A percentile compares a stretch with the other conserved stretches of the same genome.
Conservation (phyloP, 305 asterid genomes). For the Fraxinus sp. region DNA sequence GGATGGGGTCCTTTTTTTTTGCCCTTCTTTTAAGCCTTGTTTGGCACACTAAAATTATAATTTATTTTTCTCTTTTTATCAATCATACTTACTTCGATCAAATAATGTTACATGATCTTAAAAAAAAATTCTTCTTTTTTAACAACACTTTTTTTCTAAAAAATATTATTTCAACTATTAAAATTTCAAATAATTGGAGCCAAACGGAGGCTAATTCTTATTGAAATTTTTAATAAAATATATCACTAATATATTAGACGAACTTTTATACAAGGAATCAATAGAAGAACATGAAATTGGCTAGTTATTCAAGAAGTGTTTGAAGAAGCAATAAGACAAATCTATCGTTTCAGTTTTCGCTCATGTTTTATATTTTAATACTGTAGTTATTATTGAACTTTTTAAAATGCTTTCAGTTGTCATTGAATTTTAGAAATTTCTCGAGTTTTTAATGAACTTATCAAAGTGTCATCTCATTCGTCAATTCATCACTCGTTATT, state of each 20-base stretch:
- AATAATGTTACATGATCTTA: too few species aligned
- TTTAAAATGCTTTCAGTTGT: too few species aligned
- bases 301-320: neutral
- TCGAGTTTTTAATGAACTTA: neutral
- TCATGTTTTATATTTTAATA: neutral
- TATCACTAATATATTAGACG: neutral
- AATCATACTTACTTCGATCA: too few species aligned
- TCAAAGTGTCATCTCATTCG: neutral
- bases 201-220: too few species aligned
- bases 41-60: too few species aligned
- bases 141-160: too few species aligned
- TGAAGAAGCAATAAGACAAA: neutral
- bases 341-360: neutral
- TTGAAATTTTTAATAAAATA: neutral
- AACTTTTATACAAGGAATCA: neutral
- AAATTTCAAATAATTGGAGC: too few species aligned
- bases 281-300: neutral
- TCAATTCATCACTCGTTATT: neutral
- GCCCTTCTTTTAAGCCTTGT: too few species aligned
- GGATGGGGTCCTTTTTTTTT: neutral
- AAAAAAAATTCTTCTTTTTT: too few species aligned
- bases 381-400: too few species aligned
- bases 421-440: neutral
- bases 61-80: too few species aligned
- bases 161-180: too few species aligned